phyloP scores from a whole-genome alignment of 495 filamentous ascomycete species.

The Xylaria nigripes region DNA sequence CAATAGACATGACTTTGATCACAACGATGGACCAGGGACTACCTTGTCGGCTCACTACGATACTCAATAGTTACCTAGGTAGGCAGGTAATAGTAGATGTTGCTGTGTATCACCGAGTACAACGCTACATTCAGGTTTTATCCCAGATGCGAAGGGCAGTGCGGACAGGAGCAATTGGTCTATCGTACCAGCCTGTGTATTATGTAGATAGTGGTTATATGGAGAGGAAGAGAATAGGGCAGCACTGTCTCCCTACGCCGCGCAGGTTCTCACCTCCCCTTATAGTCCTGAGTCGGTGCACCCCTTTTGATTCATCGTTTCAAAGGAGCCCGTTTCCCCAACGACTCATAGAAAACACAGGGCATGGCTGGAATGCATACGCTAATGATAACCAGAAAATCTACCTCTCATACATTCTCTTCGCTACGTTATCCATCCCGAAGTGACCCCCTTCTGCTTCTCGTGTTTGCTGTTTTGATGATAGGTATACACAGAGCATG shows the following conservation, averaged over 20 bases:
- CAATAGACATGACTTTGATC: conserved; percentile 1
- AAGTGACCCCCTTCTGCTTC: not conserved
- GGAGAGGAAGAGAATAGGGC: too few relatives aligned
- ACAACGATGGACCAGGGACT: not conserved
- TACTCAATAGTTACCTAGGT: not conserved
- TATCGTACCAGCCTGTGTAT: not conserved
- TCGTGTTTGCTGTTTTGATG: not conserved
- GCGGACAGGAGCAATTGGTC: not conserved
- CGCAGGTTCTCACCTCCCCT: not conserved
- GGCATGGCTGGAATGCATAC: conserved; percentile 25
- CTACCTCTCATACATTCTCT: conserved; percentile 24
- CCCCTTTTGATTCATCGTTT: conserved; percentile 13
- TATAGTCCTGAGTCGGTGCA: not conserved
- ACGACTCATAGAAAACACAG: conserved; percentile 16
- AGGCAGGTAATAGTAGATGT: not conserved
- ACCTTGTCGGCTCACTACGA: not conserved
- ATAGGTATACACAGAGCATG: not conserved
- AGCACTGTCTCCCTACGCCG: not conserved
- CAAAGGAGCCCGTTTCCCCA: conserved; percentile 7
- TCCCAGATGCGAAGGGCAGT: not conserved
- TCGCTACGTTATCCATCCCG: conserved; percentile 1
- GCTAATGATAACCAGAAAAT: not conserved
- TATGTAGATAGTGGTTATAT: not conserved
- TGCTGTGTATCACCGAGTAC: too few relatives aligned
- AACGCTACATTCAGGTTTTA: not conserved